A percentile compares a stretch with the other conserved stretches of the same genome.
Evolutionary conservation across 768 basidiomycete genomes (phyloP).

Genomic region (Amanita exitialis): DNA sequence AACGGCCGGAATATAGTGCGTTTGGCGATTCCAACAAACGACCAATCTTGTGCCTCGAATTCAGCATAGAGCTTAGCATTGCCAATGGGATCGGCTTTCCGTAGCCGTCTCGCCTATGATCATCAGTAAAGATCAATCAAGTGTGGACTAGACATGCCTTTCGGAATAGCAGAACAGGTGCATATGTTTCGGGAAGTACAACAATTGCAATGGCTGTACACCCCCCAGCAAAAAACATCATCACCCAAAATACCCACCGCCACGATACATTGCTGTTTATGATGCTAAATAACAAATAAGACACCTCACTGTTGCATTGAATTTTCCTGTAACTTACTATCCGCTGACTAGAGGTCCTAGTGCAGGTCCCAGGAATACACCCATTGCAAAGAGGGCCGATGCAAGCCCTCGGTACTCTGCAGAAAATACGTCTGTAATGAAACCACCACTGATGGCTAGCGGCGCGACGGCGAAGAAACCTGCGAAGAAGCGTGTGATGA

Average conservation of each 20-base stretch:
- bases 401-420: conserved; percentile 42
- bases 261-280: conserved; percentile 39
- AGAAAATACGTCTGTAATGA: conserved; percentile 51
- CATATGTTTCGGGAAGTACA: conserved; percentile 58
- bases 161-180: conserved; percentile 43
- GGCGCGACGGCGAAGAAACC: conserved; percentile 60
- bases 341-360: conserved; percentile 56
- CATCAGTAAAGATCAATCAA: not conserved
- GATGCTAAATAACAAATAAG: conserved; percentile 24
- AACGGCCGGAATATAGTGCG: conserved; percentile 53
- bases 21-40: conserved; percentile 34
- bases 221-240: conserved; percentile 50
- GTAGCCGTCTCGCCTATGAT: conserved; percentile 27
- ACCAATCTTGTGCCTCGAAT: conserved; percentile 50
- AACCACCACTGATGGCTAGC: conserved; percentile 44
- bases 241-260: conserved; percentile 65
- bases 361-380: conserved; percentile 55
- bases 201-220: conserved; percentile 36
- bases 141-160: conserved; percentile 21
- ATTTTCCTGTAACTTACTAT: conserved; percentile 43
- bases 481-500: conserved; percentile 54
- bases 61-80: conserved; percentile 38
- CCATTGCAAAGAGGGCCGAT: conserved; percentile 46
- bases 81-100: conserved; percentile 35
- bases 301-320: not conserved